Conservation (phyloP, 148 eudicot genomes). For the Polygonum aviculare region DNA sequence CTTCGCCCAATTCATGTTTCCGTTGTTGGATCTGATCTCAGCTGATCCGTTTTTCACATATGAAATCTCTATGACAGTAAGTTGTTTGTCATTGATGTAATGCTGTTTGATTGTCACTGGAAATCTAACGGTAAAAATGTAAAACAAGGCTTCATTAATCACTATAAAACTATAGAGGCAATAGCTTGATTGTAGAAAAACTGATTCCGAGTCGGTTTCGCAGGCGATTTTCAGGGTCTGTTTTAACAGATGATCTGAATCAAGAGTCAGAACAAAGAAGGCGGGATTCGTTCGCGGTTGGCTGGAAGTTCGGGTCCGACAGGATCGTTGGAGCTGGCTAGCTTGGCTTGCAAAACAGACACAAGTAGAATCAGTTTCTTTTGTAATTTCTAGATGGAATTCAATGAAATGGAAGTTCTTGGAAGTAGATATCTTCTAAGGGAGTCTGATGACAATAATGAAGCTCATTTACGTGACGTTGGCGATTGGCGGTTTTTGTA, state of each 20-base stretch:
- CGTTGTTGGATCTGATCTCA: neutral
- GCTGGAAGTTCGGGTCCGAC: neutral
- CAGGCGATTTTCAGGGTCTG: neutral
- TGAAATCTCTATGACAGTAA: neutral
- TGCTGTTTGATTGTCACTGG: too few relatives aligned
- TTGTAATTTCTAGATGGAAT: slow-evolving; percentile 16
- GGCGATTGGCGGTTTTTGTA: slow-evolving; percentile 16
- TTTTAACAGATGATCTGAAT: neutral
- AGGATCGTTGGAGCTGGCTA: neutral
- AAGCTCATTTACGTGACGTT: neutral
- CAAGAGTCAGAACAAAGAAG: slow-evolving; percentile 10
- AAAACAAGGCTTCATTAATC: neutral
- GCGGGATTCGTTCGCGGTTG: neutral
- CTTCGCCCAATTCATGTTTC: neutral
- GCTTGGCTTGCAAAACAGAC: slow-evolving; percentile 8
- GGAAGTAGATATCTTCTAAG: neutral
- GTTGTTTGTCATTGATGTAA: neutral
- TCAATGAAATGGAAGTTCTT: neutral
- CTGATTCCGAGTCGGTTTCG: neutral
- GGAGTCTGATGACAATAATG: neutral
- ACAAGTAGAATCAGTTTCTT: neutral
- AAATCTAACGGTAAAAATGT: too few relatives aligned
- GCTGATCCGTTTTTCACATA: neutral
- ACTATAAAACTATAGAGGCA: neutral
- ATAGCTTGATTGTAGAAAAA: neutral